Evolutionary conservation across 2,329 filamentous ascomycete genomes (phyloP).

Genomic region (Graphiopsis chlorocephala): DNA sequence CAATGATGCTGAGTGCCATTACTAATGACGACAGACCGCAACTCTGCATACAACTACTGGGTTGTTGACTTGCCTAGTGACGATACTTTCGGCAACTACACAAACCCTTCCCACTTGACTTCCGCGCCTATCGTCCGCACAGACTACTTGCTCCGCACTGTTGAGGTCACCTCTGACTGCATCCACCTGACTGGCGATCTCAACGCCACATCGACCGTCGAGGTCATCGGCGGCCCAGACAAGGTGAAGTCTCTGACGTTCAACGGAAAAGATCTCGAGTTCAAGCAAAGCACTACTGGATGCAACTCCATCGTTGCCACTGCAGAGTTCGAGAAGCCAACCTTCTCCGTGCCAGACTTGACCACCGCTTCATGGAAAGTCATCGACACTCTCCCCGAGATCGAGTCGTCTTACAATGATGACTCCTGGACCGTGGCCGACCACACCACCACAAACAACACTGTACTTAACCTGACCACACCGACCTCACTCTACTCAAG

Average conservation of each 20-base stretch:
- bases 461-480: constrained; percentile 54
- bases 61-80: constrained; percentile 53
- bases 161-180: constrained; percentile 52
- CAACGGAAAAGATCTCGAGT: constrained; percentile 51
- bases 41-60: constrained; percentile 69
- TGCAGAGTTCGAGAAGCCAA: constrained; percentile 51
- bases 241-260: constrained; percentile 57
- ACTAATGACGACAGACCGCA: constrained; percentile 50
- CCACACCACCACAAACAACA: constrained; percentile 60
- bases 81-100: constrained; percentile 31
- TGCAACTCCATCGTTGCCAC: constrained; percentile 45
- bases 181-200: constrained; percentile 68
- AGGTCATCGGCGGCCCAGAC: constrained; percentile 62
- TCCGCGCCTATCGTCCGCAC: constrained; percentile 59
- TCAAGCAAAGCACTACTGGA: constrained; percentile 47
- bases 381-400: constrained; percentile 69
- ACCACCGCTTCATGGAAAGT: constrained; percentile 64
- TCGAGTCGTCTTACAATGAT: constrained; percentile 64
- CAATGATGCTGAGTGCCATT: neutral
- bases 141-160: constrained; percentile 63
- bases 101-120: constrained; percentile 34
- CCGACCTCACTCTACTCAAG: constrained; percentile 63
- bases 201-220: constrained; percentile 65
- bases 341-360: constrained; percentile 57
- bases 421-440: constrained; percentile 62